Evolutionary conservation across 805 yeast species (phyloP).

Genomic region (Candida montana): DNA sequence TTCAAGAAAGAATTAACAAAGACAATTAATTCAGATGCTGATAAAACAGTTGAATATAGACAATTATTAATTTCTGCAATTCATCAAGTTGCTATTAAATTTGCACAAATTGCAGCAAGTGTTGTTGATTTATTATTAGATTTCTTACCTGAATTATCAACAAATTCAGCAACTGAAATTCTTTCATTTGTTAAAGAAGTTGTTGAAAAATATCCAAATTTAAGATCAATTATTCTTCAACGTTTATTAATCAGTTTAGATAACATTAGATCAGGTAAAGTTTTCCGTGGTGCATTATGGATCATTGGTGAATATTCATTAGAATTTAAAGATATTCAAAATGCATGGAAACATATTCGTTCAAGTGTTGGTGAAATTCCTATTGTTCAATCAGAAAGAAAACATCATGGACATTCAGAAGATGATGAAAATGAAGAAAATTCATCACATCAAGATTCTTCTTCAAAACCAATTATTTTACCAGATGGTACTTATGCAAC

Average conservation of each 20-base stretch:
- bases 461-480: slow-evolving; percentile 72
- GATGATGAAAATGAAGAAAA: slow-evolving; percentile 20
- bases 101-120: slow-evolving; percentile 84
- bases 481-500: slow-evolving; percentile 99
- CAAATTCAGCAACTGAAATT: slow-evolving; percentile 84
- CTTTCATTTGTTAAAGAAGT: slow-evolving; percentile 91
- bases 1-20: slow-evolving; percentile 86
- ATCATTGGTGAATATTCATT: slow-evolving; percentile 87
- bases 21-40: slow-evolving; percentile 64
- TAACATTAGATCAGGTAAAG: slow-evolving; percentile 77
- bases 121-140: slow-evolving; percentile 87
- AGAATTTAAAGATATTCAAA: slow-evolving; percentile 66
- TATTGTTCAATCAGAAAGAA: slow-evolving; percentile 68
- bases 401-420: slow-evolving; percentile 32
- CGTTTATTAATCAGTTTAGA: slow-evolving; percentile 61
- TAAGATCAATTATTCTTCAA: slow-evolving; percentile 58
- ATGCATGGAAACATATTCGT: slow-evolving; percentile 84
- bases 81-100: slow-evolving; percentile 81
- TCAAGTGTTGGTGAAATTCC: slow-evolving; percentile 87
- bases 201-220: slow-evolving; percentile 82
- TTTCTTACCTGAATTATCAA: slow-evolving; percentile 77
- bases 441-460: slow-evolving; percentile 28
- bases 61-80: slow-evolving; percentile 84
- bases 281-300: slow-evolving; percentile 93
- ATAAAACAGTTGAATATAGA: slow-evolving; percentile 79